A percentile compares a stretch with the other conserved stretches of the same genome.
phyloP scores from a whole-genome alignment of 495 filamentous ascomycete genomes.

The Xylaria scruposa region DNA sequence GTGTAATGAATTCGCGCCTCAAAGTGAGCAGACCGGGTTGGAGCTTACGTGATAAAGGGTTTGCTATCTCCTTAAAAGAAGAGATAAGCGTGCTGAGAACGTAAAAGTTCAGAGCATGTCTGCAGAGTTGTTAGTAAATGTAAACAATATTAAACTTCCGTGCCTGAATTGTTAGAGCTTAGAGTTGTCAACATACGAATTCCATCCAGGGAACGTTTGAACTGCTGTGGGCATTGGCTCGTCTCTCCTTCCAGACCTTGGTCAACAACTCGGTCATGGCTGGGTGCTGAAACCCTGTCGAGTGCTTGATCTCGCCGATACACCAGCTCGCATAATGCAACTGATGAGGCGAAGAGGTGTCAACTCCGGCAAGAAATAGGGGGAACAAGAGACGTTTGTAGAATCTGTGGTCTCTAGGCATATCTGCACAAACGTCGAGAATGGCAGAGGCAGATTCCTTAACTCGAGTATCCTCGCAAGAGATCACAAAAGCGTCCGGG shows the following conservation, averaged over 20 bases:
- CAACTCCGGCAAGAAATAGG: not conserved
- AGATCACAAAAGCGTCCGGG: not conserved
- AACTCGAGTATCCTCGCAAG: not conserved
- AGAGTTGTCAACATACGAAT: not conserved
- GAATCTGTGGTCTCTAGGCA: not conserved
- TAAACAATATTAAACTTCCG: not conserved
- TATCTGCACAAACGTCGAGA: not conserved
- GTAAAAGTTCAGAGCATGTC: slow-evolving; percentile 2
- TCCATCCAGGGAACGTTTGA: slow-evolving; percentile 6
- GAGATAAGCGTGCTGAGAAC: slow-evolving; percentile 10
- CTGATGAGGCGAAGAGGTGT: not conserved
- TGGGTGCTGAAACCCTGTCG: not conserved
- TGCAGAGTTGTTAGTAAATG: not conserved
- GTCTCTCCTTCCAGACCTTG: not conserved
- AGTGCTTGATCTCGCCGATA: slow-evolving; percentile 6
- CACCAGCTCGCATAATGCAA: slow-evolving; percentile 7
- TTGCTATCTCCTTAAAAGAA: not conserved
- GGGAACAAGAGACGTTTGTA: slow-evolving; percentile 8
- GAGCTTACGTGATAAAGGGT: not conserved
- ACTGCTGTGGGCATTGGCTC: not conserved
- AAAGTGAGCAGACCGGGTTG: not conserved
- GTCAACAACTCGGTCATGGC: slow-evolving; percentile 9
- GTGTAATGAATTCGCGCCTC: not conserved
- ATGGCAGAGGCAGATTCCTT: not conserved
- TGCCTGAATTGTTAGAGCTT: not conserved